Base-by-base conservation (phyloP, 2,329 filamentous ascomycete species). In the Alternaria panax region DNA sequence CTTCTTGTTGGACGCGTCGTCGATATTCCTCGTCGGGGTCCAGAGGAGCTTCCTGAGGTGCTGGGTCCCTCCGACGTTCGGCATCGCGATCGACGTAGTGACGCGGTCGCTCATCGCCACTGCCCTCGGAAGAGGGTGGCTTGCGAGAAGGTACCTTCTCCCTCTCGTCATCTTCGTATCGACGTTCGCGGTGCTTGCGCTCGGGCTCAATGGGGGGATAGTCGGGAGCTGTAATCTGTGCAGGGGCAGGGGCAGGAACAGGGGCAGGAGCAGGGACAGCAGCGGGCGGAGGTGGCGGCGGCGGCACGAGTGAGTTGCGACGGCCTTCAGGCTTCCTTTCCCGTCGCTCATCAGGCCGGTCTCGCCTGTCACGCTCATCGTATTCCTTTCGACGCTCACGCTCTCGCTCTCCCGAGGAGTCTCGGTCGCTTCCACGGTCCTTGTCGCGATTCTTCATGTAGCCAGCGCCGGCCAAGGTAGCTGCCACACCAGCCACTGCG, bases 1-100 rank as follows among this genome's bases (percentile, higher is more conserved):
- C 72, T 65, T 83, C 81, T 55, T 79, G 75, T 58, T 80, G 79
- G 16, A 83, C 76, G 8, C 82, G 79, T 28, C 82, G 80, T 42
- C 81, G 80, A 62, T 84, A 84, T 34, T 84, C 82, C 63, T 84
- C 82, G 40, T 84, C 82, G 5, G 82, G 78, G 54, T 84, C 82
- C 2, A 82, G 50, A 20, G 72, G 63, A 14, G 72, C 57, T 8
- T 74, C 70, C 42, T 73, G 68, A 5, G 70, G 64, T 30, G 63
- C 66, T 28, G 68, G 54, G 4, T 79, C 78, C 41, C 70, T 75
- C 18, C 70, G 70, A 50, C 73, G 74, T 18, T 79, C 75, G 18
- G 60, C 54, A 25, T 77, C 76, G 20, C 72, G 69, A 9, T 78
- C 73, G 25, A 76, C 75, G 41, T 79, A 78, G 54, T 78, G 74